Evolutionary conservation across 176 grass and related monocot species (phyloP).

Genomic region (Pontederia paniculata): DNA sequence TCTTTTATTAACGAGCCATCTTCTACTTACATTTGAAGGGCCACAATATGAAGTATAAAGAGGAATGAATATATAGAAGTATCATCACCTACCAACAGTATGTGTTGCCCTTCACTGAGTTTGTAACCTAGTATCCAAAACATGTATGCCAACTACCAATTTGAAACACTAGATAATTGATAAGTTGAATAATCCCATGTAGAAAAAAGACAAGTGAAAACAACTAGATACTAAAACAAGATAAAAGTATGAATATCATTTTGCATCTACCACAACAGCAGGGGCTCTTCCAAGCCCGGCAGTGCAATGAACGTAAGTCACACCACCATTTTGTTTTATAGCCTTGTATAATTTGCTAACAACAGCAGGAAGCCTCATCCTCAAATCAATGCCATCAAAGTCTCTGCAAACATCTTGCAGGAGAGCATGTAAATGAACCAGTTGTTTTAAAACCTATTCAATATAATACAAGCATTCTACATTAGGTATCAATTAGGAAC

Average conservation of each 20-base stretch:
- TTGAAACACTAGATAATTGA: not conserved
- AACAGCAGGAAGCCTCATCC: constrained; percentile 89
- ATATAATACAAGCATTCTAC: too few relatives aligned
- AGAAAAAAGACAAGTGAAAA: too few relatives aligned
- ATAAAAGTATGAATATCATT: not conserved
- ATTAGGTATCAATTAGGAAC: too few relatives aligned
- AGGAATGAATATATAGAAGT: too few relatives aligned
- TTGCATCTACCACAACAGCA: constrained; percentile 54
- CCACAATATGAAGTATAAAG: too few relatives aligned
- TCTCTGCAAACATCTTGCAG: constrained; percentile 42
- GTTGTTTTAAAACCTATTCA: too few relatives aligned
- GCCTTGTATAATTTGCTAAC: constrained; percentile 84
- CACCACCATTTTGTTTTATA: constrained; percentile 54
- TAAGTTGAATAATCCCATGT: too few relatives aligned
- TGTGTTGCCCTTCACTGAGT: constrained; percentile 35
- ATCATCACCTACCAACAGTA: constrained; percentile 44
- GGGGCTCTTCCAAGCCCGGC: constrained; percentile 96
- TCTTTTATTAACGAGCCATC: too few relatives aligned
- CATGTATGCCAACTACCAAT: constrained; percentile 31
- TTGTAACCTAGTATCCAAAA: constrained; percentile 36
- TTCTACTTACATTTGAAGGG: too few relatives aligned
- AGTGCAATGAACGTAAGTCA: constrained; percentile 96
- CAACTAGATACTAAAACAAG: not conserved
- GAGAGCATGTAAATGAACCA: constrained; percentile 7
- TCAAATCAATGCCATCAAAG: constrained; percentile 99